Evolutionary conservation across 805 yeast species (phyloP), one percentile per base, ranked within the genome.

Genomic region (Saturnispora ahearnii): DNA sequence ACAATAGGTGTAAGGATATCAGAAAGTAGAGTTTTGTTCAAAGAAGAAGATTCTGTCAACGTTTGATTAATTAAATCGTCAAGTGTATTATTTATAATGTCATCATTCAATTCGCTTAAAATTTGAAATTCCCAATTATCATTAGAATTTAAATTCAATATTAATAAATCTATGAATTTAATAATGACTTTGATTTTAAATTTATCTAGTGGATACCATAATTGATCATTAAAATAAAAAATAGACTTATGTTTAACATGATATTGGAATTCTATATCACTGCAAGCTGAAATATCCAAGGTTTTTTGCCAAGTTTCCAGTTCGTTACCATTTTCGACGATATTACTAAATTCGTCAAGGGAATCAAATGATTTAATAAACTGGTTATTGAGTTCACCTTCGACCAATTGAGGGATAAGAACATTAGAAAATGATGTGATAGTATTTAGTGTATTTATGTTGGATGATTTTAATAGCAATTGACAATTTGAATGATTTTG

Each of bases 401-500:
- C 47, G 26, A 49, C 33, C 24, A 45, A 30, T 21, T 51, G 50
- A 6, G 50, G 44, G n/a, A 51, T 41, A 15, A 51, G 33, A 9
- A 33, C 28, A 18, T 43, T 41, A 3, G 21, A 12, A 40, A 51
- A 51, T 12, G 43, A 26, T 32, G 38, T 41, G 29, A 49, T 45
- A 12, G 40, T 22, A 11, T 24, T n/a, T n/a, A 30, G 29, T 58
- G 63, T 0, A 3, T 45, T 26, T 3, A 4, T 13, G 5, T 34
- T 11, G 5, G 51, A 40, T 1, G 47, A 9, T 8, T 55, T 36
- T 61, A 78, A 61, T 22, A 89, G 53, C 56, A 88, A 62, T n/a
- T 86, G 81, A 4, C 91, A 77, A 63, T 91, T 89, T 7, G 96
- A 85, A 63, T 91, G 97, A 61, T 87, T 87, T 70, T 85, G 82